Conservation (phyloP, 2,329 filamentous ascomycete species). For the Cercospora citrullina region DNA sequence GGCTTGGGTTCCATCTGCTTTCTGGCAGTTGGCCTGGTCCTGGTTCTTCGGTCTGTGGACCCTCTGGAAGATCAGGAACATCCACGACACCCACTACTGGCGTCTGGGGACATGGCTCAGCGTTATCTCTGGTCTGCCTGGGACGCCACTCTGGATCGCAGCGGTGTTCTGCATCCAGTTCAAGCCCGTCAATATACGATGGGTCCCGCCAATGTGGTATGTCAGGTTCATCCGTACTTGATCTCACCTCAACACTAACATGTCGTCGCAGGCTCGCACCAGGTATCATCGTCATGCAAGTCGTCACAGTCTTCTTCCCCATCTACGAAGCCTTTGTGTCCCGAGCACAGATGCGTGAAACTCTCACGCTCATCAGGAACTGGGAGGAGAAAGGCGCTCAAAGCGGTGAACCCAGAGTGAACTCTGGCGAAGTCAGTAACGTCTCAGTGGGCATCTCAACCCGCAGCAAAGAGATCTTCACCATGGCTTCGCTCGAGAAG, state of each 20-base stretch:
- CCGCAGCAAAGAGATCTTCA: conserved; percentile 45
- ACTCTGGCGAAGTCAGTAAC: conserved; percentile 2
- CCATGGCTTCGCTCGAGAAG: conserved; percentile 63
- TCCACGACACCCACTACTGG: conserved; percentile 68
- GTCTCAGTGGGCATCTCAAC: conserved; percentile 14
- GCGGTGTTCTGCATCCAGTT: conserved; percentile 57
- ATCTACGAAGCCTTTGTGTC: conserved; percentile 56
- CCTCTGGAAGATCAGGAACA: conserved; percentile 61
- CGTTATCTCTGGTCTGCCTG: conserved; percentile 56
- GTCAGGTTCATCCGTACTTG: not conserved
- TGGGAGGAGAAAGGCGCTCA: conserved; percentile 20
- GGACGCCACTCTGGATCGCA: conserved; percentile 66
- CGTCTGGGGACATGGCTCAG: conserved; percentile 60
- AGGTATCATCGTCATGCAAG: conserved; percentile 63
- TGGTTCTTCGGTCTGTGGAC: conserved; percentile 63
- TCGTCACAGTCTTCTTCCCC: conserved; percentile 64
- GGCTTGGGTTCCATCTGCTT: conserved; percentile 61
- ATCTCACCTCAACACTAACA: not conserved
- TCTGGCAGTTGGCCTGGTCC: conserved; percentile 66
- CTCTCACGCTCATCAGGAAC: conserved; percentile 37
- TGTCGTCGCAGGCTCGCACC: conserved; percentile 50
- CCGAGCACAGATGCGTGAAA: conserved; percentile 39
- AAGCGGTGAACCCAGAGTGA: conserved; percentile 18
- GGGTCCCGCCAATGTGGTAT: conserved; percentile 60
- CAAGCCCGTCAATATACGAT: conserved; percentile 51